A percentile compares a stretch with the other conserved stretches of the same genome.
Conservation (phyloP, 352 stramenopile genomes). For the Pythium coloratum region DNA sequence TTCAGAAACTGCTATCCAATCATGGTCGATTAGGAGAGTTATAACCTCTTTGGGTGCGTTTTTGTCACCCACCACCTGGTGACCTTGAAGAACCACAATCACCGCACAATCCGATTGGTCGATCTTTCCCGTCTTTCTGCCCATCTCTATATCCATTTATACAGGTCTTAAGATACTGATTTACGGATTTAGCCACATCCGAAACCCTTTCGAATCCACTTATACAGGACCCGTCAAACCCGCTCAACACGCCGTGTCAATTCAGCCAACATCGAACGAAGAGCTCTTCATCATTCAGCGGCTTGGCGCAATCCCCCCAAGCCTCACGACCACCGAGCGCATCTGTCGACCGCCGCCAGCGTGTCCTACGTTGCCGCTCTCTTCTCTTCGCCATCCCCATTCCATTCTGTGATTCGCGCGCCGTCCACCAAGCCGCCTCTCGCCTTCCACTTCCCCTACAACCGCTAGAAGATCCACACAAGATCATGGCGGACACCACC, state of each 20-base stretch:
- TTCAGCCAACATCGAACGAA: constrained; percentile 15
- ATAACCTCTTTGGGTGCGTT: not conserved
- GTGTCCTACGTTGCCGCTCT: not conserved
- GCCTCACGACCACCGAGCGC: not conserved
- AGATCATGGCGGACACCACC: not conserved
- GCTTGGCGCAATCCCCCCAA: not conserved
- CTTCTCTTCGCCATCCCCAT: not conserved
- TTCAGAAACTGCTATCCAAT: not conserved
- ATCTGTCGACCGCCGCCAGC: not conserved
- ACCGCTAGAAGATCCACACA: not conserved
- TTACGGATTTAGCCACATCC: not conserved
- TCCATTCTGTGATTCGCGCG: constrained; percentile 1
- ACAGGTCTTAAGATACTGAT: not conserved
- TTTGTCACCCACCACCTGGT: not conserved
- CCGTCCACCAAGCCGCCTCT: not conserved
- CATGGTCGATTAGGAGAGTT: not conserved
- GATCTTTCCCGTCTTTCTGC: not conserved
- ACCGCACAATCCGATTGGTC: constrained; percentile 9
- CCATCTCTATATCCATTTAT: not conserved
- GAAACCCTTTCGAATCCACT: not conserved
- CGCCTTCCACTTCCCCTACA: not conserved
- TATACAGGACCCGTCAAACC: not conserved
- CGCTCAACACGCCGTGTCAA: not conserved
- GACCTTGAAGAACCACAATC: constrained; percentile 15
- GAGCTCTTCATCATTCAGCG: constrained; percentile 1